Evolutionary conservation across 352 stramenopile species (phyloP), one percentile per base, ranked within the genome.

Genomic region (Phytophthora kernoviae): DNA sequence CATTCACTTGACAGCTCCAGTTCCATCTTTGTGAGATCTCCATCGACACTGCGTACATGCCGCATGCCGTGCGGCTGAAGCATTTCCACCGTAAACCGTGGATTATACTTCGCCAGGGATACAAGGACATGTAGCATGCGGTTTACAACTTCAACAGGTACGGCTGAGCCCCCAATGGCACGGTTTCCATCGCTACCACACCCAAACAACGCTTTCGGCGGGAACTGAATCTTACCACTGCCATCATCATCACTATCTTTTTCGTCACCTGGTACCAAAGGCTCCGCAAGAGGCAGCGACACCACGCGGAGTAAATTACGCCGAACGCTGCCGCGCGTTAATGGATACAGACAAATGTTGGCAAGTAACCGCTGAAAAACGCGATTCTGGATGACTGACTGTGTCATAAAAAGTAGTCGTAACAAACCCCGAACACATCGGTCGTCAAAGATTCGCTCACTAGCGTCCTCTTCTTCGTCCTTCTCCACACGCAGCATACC

Each of bases 21-120:
- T 17, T 66, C 56, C n/a, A 39, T 47, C 55, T 77, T 78, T n/a
- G 54, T 36, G 1, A 12, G 10, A 0, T 60, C 22, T 21, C 41
- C 34, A 34, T 65, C 36, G 50, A n/a, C 47, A 63, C 41, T 48
- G 22, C 21, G 41, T 40, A 24, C 18, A 48, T 74, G 73, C 5
- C 62, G 66, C 84, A 86, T 90, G 4, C 80, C 78, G 40, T 88
- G 75, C 36, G 79, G 68, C 11, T 78, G 62, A 12, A 98, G 72
- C 58, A 98, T 84, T 56, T 96, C 90, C 14, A 98, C 68, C 12
- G 88, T 82, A 54, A 98, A 95, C 14, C 93, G 84, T 1, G 86
- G 77, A 21, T 96, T 98, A 53, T 96, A 88, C 75, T 98, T 98
- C 17, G 81, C 90, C 12, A 99, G 64, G 10, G 84, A 87, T 4